Evolutionary conservation across 1,284 basidiomycete genomes (phyloP).

Genomic region (Cystobasidiaceae sp.): DNA sequence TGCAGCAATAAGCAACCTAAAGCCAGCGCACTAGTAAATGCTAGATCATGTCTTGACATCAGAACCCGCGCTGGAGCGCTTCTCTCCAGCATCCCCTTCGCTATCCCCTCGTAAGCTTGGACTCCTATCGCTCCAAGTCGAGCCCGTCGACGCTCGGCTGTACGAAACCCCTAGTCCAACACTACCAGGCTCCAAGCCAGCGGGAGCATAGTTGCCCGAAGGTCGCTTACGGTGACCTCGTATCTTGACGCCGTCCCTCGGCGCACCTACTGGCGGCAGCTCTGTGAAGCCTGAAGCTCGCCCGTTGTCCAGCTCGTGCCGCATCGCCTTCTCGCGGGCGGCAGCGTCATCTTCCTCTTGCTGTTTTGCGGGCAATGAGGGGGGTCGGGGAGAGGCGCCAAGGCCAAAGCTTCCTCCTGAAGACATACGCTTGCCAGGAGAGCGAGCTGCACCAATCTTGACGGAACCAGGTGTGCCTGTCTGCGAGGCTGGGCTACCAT

Average conservation of each 20-base stretch:
- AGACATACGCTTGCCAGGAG: background rate
- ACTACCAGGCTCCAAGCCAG: background rate
- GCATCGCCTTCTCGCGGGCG: conserved; percentile 11
- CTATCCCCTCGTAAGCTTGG: background rate
- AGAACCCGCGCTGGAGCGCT: background rate
- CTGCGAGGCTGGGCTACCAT: conserved; percentile 3
- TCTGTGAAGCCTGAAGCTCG: conserved; percentile 34
- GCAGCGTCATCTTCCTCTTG: conserved; percentile 4
- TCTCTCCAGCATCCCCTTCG: background rate
- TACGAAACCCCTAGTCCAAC: conserved; percentile 24
- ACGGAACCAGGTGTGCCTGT: background rate
- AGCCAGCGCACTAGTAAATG: background rate
- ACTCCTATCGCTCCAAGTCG: conserved; percentile 5
- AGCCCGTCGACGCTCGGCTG: conserved; percentile 5
- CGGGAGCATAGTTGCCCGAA: background rate
- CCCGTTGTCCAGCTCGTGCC: conserved; percentile 27
- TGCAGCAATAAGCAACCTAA: background rate
- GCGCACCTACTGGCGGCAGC: background rate
- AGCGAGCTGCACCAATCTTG: background rate
- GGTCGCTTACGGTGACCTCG: conserved; percentile 23
- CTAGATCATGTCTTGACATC: background rate
- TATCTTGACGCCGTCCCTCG: conserved; percentile 3
- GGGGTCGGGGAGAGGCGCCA: background rate
- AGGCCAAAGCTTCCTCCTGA: background rate
- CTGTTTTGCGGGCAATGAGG: conserved; percentile 21